Evolutionary conservation across 495 filamentous ascomycete genomes (phyloP).

Genomic region (Xanthoparmelia taractica): DNA sequence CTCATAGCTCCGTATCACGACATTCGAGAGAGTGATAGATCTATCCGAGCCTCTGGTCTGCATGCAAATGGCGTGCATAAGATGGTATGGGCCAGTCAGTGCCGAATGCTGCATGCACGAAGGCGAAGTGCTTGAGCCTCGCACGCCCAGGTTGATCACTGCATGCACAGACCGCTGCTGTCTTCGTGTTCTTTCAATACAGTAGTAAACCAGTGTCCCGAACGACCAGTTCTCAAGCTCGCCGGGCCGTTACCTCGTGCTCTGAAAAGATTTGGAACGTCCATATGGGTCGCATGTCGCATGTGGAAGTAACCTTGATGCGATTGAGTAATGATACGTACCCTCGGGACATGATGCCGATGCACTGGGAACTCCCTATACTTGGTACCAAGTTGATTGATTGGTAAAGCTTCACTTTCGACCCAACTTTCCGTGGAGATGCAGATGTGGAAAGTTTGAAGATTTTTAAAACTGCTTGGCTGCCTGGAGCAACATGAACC

Average conservation of each 20-base stretch:
- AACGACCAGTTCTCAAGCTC: not conserved
- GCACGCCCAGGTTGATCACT: not conserved
- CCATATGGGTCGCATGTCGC: conserved; percentile 24
- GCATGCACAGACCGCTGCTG: conserved; percentile 7
- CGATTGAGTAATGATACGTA: conserved; percentile 15
- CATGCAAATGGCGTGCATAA: not conserved
- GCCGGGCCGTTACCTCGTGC: conserved; percentile 19
- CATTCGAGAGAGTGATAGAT: not conserved
- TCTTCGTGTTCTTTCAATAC: not conserved
- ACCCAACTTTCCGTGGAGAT: conserved; percentile 1
- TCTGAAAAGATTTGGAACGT: conserved; percentile 2
- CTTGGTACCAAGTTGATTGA: not conserved
- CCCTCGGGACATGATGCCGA: too few relatives aligned
- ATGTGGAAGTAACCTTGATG: conserved; percentile 19
- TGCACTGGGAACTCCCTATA: not conserved
- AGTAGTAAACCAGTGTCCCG: conserved; percentile 1
- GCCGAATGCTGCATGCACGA: not conserved
- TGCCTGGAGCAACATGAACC: not conserved
- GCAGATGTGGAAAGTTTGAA: not conserved
- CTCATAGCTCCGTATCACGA: not conserved
- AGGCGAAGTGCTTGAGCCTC: conserved; percentile 2
- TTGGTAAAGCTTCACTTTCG: not conserved
- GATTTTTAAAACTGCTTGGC: not conserved
- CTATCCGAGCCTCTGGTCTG: conserved; percentile 13
- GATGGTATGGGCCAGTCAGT: not conserved